These are phyloP conservation scores for Penicillium ochrochloron DNA, from an alignment of 495 filamentous ascomycete genomes.

Conservation along the genomic window DNA sequence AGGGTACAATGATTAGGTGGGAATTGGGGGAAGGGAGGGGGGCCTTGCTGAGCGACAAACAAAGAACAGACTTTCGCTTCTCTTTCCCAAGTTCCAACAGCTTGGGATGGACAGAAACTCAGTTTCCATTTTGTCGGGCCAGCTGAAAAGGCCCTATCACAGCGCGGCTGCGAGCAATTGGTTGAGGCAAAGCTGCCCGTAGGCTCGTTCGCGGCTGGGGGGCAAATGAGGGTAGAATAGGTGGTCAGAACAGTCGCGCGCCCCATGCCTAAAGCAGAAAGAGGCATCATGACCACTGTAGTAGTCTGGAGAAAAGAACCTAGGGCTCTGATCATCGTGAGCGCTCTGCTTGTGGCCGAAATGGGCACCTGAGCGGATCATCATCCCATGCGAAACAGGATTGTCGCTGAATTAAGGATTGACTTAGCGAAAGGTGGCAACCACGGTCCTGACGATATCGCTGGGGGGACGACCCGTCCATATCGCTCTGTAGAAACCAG, in stretches of 20 bases:
- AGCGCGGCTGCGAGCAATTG: background rate
- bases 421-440: conserved; percentile 10
- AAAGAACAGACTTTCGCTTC: conserved; percentile 11
- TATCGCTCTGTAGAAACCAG: background rate
- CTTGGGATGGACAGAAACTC: conserved; percentile 21
- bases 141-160: conserved; percentile 5
- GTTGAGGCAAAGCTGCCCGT: conserved; percentile 1
- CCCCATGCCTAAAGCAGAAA: background rate
- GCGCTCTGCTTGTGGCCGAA: conserved; percentile 9
- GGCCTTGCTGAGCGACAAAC: background rate
- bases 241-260: background rate
- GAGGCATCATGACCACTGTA: conserved; percentile 6
- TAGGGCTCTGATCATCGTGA: background rate
- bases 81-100: background rate
- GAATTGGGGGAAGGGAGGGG: background rate
- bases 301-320: background rate
- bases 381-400: conserved; percentile 10
- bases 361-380: conserved; percentile 21
- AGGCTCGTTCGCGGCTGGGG: conserved; percentile 19
- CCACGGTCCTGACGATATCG: conserved; percentile 15
- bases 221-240: background rate
- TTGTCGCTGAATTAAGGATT: conserved; percentile 17
- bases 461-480: conserved; percentile 2
- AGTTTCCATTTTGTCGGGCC: conserved; percentile 7
- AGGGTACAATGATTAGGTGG: background rate